Evolutionary conservation across 495 filamentous ascomycete genomes (phyloP).

Genomic region (Penicillium robsamsonii): DNA sequence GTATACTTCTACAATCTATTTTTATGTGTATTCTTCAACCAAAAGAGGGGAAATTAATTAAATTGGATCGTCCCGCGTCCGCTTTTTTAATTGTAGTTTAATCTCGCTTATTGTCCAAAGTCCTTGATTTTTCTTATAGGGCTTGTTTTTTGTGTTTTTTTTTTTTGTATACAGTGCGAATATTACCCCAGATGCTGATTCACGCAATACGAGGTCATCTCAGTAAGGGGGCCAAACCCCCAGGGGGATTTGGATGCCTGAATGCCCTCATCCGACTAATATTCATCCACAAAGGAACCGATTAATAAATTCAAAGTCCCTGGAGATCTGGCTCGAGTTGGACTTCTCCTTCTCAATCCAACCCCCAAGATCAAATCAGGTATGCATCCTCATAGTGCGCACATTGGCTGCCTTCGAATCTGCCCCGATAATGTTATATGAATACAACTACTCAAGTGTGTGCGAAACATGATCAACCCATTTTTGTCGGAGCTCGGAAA

Average conservation of each 20-base stretch:
- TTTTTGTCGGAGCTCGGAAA: neutral
- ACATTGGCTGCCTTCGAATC: too few species aligned
- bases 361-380: neutral
- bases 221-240: too few species aligned
- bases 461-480: neutral
- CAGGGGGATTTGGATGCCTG: too few species aligned
- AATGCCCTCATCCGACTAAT: too few species aligned
- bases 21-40: neutral
- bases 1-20: neutral
- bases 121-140: too few species aligned
- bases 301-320: neutral
- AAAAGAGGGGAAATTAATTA: neutral
- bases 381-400: too few species aligned
- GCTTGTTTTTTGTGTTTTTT: too few species aligned
- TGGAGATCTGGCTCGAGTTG: neutral
- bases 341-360: neutral
- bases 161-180: too few species aligned
- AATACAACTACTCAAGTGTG: neutral
- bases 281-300: neutral
- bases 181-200: too few species aligned
- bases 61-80: neutral
- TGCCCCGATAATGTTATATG: too few species aligned
- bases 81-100: constrained; percentile 6
- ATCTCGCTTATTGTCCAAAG: neutral
- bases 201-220: too few species aligned